Evolutionary conservation across 2,329 filamentous ascomycete genomes (phyloP), one percentile per base, ranked within the genome.

Genomic region (Colletotrichum karsti): DNA sequence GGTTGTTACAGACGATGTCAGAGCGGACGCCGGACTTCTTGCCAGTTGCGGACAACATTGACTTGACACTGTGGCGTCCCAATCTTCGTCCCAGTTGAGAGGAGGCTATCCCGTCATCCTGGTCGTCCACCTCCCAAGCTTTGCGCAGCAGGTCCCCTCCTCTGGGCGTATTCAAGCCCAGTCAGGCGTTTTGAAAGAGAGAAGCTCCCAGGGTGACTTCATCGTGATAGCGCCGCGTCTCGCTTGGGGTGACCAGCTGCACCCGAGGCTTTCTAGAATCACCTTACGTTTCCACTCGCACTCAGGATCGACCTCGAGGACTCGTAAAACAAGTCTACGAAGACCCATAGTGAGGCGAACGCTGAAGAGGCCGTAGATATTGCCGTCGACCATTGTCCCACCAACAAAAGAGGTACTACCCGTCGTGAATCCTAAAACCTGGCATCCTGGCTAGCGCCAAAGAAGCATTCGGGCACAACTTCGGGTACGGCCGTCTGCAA

Each of bases 401-500:
- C 50, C 26, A 13, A 28, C 48, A 35, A 50, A 18, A n/a, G n/a
- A 37, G 48, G 20, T 39, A n/a, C 3, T 35, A n/a, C 42, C 35
- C 33, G 28, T 61, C 33, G 28, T 61, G 33, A 15, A 12, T 41
- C 37, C n/a, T 10, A 48, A 37, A 15, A 30, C 55, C 37, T 20
- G 15, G 46, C 39, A 33, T 50, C 33, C 63, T 26, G 20, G 42
- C 51, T 37, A 67, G 33, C 26, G 57, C 20, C n/a, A n/a, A 42
- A 53, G 33, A 64, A 46, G 35, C 30, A 9, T 48, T 63, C 44
- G 26, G 12, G n/a, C 58, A 28, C 20, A 7, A 39, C 33, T n/a
- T 48, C 42, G 59, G 63, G 58, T 44, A 44, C 30, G 44, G 51
- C 59, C 59, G 51, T 63, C 59, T 50, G 58, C 18, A 55, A 20